Conservation (phyloP, 2,329 filamentous ascomycete genomes). For the Venturia aucupariae region DNA sequence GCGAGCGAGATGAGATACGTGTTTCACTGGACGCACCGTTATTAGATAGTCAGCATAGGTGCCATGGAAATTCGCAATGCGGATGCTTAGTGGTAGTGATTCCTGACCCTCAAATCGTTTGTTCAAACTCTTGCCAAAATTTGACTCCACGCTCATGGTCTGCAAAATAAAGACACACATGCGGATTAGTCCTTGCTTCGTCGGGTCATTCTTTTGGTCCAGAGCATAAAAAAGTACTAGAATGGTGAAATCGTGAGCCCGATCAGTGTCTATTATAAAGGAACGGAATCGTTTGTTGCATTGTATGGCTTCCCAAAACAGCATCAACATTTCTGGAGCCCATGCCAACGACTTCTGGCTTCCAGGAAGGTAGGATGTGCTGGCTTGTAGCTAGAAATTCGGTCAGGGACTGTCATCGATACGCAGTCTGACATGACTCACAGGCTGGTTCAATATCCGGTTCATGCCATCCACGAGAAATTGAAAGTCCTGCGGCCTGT, state of each 20-base stretch:
- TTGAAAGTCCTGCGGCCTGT: constrained; percentile 93
- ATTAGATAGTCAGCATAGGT: constrained; percentile 92
- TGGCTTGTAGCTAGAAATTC: constrained; percentile 59
- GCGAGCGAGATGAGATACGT: neutral
- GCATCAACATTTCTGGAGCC: constrained; percentile 89
- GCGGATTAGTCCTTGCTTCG: constrained; percentile 83
- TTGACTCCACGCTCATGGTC: constrained; percentile 85
- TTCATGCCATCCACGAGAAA: constrained; percentile 95
- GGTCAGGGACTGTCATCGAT: constrained; percentile 20
- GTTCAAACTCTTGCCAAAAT: constrained; percentile 84
- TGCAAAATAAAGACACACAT: constrained; percentile 98
- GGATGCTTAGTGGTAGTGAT: constrained; percentile 70
- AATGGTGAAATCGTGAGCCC: constrained; percentile 86
- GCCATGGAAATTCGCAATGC: constrained; percentile 75
- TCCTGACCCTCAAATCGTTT: constrained; percentile 83
- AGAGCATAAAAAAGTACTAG: constrained; percentile 87
- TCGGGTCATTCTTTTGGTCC: constrained; percentile 74
- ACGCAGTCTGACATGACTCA: constrained; percentile 22
- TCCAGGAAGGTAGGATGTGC: constrained; percentile 78
- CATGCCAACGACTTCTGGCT: constrained; percentile 72
- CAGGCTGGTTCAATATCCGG: constrained; percentile 79
- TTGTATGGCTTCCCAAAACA: constrained; percentile 95
- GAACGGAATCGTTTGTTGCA: constrained; percentile 96
- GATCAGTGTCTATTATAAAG: constrained; percentile 92
- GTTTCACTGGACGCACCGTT: constrained; percentile 49